phyloP scores from a whole-genome alignment of 228 moss, liverwort and hornwort species.

The Sphagnum fallax region DNA sequence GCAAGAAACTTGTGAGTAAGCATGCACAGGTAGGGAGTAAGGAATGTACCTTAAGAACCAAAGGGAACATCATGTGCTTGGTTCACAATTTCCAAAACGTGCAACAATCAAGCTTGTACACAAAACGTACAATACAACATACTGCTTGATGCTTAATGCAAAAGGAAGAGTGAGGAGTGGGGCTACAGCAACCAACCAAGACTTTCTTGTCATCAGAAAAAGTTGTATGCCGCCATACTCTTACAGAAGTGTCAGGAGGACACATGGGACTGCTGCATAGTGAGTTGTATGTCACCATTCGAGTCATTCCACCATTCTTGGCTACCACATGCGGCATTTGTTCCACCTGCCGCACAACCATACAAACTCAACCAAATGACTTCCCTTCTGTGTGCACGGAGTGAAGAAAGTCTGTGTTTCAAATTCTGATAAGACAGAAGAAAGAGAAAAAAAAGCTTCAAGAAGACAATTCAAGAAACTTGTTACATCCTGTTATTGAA shows the following conservation, averaged over 20 bases:
- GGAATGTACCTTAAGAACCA: conserved; percentile 35
- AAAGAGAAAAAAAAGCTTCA: too few species aligned
- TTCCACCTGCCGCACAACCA: conserved; percentile 37
- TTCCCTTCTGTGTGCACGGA: too few species aligned
- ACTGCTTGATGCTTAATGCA: too few species aligned
- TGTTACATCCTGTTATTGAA: too few species aligned
- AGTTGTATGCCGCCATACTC: too few species aligned
- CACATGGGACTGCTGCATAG: conserved; percentile 84
- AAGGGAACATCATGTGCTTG: conserved; percentile 84
- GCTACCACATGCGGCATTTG: conserved; percentile 22
- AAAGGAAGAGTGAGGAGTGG: too few species aligned
- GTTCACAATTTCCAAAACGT: conserved; percentile 79
- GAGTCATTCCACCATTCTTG: conserved; percentile 54
- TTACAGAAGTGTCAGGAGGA: conserved; percentile 86
- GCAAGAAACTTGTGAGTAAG: not conserved
- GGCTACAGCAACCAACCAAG: too few species aligned
- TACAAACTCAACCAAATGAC: too few species aligned
- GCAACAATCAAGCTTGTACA: conserved; percentile 3
- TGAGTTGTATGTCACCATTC: conserved; percentile 69
- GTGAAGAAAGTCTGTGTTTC: too few species aligned
- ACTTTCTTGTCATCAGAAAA: too few species aligned
- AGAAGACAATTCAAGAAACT: too few species aligned
- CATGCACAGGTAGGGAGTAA: not conserved
- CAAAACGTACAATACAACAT: conserved; percentile 4
- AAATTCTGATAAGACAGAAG: too few species aligned